Conservation (phyloP, 352 stramenopile genomes). For the Sclerospora graminicola region DNA sequence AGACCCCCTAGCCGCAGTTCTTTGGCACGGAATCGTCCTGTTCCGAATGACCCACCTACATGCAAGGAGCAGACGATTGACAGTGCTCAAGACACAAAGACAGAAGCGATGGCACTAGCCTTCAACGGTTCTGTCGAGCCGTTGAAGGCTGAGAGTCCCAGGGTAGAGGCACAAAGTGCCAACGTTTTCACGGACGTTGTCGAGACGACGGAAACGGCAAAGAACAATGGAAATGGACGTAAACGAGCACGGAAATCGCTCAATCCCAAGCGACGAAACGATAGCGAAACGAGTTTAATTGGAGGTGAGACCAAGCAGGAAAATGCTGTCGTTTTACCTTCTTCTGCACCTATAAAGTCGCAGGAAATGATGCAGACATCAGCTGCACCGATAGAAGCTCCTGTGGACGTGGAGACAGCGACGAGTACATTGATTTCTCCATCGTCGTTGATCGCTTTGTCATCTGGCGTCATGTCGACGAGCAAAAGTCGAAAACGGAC, state of each 20-base stretch:
- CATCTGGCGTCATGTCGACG: constrained; percentile 1
- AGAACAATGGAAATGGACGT: neutral
- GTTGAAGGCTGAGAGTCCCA: neutral
- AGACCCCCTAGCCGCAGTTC: constrained; percentile 7
- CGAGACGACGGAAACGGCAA: constrained; percentile 1
- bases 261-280: constrained; percentile 3
- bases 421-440: neutral
- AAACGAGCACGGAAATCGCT: constrained; percentile 1
- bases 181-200: constrained; percentile 7
- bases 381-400: no score
- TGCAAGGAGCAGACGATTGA: constrained; percentile 2
- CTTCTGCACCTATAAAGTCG: neutral
- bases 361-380: neutral
- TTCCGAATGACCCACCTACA: constrained; percentile 16
- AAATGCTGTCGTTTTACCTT: neutral
- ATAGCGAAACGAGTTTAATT: constrained; percentile 3
- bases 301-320: constrained; percentile 1
- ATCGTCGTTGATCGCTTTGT: constrained; percentile 1
- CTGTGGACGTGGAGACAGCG: neutral
- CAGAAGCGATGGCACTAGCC: neutral
- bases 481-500: constrained; percentile 18
- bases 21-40: constrained; percentile 13
- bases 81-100: constrained; percentile 1
- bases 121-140: neutral
- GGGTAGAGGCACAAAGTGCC: constrained; percentile 2